Evolutionary conservation across 345 rosid species (phyloP).

Genomic region (Murraya paniculata): DNA sequence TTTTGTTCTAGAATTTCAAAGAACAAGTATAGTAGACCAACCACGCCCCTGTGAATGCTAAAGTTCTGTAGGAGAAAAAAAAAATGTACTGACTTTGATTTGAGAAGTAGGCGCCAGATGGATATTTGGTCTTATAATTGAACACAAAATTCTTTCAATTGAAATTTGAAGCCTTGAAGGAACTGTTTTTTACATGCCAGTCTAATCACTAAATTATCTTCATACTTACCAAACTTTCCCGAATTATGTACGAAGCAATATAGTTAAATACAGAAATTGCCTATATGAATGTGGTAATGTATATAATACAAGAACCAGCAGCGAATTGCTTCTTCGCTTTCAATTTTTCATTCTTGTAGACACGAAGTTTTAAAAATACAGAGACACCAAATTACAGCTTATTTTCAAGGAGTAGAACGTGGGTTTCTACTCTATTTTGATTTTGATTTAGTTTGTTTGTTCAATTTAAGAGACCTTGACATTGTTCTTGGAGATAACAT

Average conservation of each 20-base stretch:
- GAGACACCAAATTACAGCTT: background rate
- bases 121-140: background rate
- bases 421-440: background rate
- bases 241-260: background rate
- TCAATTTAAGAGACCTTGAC: background rate
- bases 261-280: background rate
- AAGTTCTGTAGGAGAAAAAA: slow-evolving; percentile 17
- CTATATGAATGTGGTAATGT: background rate
- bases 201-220: background rate
- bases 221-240: background rate
- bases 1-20: slow-evolving; percentile 94
- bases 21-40: slow-evolving; percentile 60
- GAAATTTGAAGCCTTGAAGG: background rate
- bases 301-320: slow-evolving; percentile 12
- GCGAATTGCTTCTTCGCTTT: background rate
- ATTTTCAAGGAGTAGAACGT: background rate
- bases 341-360: background rate
- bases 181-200: background rate
- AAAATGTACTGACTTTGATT: background rate
- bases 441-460: background rate
- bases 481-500: background rate
- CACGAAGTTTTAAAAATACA: background rate
- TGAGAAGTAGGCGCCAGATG: background rate
- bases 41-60: slow-evolving; percentile 24
- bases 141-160: background rate